Base-by-base conservation (phyloP, 768 basidiomycete species). In the Termitomyces sp. region DNA sequence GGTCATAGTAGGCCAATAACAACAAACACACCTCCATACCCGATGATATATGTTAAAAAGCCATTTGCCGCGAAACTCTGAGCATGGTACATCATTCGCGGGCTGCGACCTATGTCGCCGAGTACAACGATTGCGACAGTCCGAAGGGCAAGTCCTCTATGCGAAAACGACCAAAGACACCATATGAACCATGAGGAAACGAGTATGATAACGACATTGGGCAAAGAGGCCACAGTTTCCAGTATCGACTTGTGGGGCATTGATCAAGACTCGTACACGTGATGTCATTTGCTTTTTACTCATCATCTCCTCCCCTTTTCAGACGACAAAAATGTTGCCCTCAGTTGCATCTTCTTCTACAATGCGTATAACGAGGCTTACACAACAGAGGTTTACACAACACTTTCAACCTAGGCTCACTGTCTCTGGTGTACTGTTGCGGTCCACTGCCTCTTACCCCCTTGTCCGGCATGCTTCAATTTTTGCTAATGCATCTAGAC, bases 11-110 rank as follows among this genome's bases (percentile, higher is more conserved):
- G 14, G 14, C 6, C 37, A 29, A 52, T 37, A 41, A 52, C 51
- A 37, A 49, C 26, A 9, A 41, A 29, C 36, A 14, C 62, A 93
- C 96, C 94, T 72, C 77, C 74, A 69, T 97, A 97, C 16, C 93
- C 96, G 55, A 98, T 82, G 18, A 99, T 67, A 63, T 84, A 83
- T 2, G 92, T 93, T 58, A 81, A 73, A 69, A 92, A 97, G 5
- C 79, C 84, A 53, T 85, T 80, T 56, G 86, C 82, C 39, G 92
- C 88, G 67, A 99, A 91, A 67, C 91, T 94, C 68, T 96, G 85
- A 0, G 96, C 89, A 65, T 99, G 97, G 69, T 98, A 98, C 92
- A 98, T 96, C 92, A 98, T 98, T 54, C 97, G 80, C 12, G 97
- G 97, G 68, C 91, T 94, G 57, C 97, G 82, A 1, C 96, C 97